Conservation (phyloP, 495 filamentous ascomycete species). For the Aspergillus nidulans region DNA sequence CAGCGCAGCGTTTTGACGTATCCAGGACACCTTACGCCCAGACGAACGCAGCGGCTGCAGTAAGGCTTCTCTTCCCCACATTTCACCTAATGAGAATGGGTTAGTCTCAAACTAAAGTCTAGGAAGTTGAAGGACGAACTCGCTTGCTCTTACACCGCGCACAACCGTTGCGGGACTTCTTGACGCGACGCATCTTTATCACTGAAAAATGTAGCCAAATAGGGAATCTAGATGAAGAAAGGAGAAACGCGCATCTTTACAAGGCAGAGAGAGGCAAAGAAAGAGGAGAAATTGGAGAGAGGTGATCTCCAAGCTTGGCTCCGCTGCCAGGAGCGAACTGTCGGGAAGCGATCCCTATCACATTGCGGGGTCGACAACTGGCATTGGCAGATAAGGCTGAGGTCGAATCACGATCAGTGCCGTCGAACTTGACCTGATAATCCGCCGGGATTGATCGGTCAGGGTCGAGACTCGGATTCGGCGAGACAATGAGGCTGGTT, state of each 20-base stretch:
- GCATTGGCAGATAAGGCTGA: neutral
- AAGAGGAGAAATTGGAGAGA: neutral
- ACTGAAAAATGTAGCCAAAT: neutral
- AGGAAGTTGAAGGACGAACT: conserved; percentile 22
- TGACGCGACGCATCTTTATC: conserved; percentile 46
- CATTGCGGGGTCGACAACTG: neutral
- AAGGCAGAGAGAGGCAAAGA: too few species aligned
- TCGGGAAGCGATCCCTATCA: neutral
- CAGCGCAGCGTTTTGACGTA: conserved; percentile 51
- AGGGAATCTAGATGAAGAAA: conserved; percentile 3
- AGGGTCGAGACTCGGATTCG: neutral
- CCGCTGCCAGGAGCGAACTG: neutral
- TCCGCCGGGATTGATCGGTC: neutral
- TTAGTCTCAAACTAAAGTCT: neutral
- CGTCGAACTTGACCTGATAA: too few species aligned
- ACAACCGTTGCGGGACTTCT: conserved; percentile 46
- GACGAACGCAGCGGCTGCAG: conserved; percentile 48
- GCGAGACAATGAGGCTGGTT: neutral
- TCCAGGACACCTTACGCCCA: conserved; percentile 48
- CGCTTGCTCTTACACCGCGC: conserved; percentile 50
- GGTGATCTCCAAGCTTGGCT: neutral
- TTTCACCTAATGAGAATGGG: conserved; percentile 40
- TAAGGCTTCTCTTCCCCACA: conserved; percentile 52
- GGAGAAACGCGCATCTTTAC: neutral
- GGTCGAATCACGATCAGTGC: neutral